Evolutionary conservation across 176 grass and related monocot species (phyloP), one percentile per base, ranked within the genome.

Genomic region (Tuctoria greenei): DNA sequence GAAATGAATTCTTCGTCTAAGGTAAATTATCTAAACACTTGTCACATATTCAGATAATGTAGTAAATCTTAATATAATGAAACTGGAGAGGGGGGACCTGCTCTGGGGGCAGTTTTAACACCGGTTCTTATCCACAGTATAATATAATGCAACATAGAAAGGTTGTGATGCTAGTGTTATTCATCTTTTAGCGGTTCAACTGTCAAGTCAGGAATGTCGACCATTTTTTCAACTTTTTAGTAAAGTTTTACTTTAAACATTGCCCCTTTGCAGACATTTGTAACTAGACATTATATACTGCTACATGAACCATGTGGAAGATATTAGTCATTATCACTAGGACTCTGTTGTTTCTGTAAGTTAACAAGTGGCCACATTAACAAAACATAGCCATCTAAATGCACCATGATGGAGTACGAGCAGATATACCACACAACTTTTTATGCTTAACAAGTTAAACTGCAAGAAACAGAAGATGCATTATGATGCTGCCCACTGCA

Each of bases 401-500:
- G 14, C 16, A 78, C 15, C 34, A 28, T 18, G 16, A 47, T 71
- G 7, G 15, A 16, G 16, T 57, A 68, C 52, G 47, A 60, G 50
- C 61, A 67, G 20, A 71, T 28, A 58, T n/a, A 71, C 5, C 26
- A 18, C 34, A 15, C 28, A 34, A 27, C 0, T 54, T 21, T 69
- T 81, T 23, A 56, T 39, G 58, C 27, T 39, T 31, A 16, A 28
- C n/a, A 64, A 40, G 34, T 14, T 50, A 67, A 68, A 67, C 14
- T 66, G 21, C 27, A 16, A 31, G 17, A 6, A 64, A 76, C 7
- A 13, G 47, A 64, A 82, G 25, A 20, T 65, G 60, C 15, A 21
- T 64, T 18, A 51, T 12, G 45, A 41, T 61, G 24, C 25, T n/a
- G 21, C 63, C 60, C 80, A 31, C 40, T 73, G 55, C 56, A 67